Evolutionary conservation across 768 basidiomycete genomes (phyloP).

Genomic region (Leccinum uliginosum): DNA sequence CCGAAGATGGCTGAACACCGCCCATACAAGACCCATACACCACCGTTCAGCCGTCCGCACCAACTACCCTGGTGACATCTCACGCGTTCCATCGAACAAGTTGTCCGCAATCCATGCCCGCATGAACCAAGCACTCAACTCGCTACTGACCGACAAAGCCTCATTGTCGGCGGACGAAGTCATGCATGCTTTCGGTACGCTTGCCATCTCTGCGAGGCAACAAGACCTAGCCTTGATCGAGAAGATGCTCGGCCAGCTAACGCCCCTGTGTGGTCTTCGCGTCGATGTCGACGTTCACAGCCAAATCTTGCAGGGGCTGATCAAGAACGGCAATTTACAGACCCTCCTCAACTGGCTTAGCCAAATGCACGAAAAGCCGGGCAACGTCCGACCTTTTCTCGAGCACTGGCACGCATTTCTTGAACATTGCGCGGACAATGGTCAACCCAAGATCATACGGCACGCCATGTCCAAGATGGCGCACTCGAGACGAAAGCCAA

Average conservation of each 20-base stretch:
- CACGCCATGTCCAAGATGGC: slow-evolving; percentile 35
- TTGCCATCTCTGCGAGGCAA: slow-evolving; percentile 49
- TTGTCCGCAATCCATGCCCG: slow-evolving; percentile 20
- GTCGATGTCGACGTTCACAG: slow-evolving; percentile 47
- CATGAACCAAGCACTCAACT: slow-evolving; percentile 21
- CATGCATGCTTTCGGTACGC: slow-evolving; percentile 37
- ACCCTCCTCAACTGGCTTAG: slow-evolving; percentile 48
- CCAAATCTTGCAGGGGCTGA: slow-evolving; percentile 45
- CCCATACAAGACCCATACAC: slow-evolving; percentile 8
- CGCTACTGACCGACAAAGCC: slow-evolving; percentile 12
- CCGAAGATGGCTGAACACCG: slow-evolving; percentile 19
- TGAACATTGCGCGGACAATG: slow-evolving; percentile 32
- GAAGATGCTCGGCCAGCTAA: slow-evolving; percentile 48
- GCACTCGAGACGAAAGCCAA: slow-evolving; percentile 38
- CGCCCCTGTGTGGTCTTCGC: slow-evolving; percentile 41
- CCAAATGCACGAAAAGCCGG: slow-evolving; percentile 49
- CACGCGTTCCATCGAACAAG: slow-evolving; percentile 16
- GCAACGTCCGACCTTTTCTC: slow-evolving; percentile 41
- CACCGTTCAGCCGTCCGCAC: not conserved
- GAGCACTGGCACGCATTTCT: slow-evolving; percentile 56
- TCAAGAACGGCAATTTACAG: slow-evolving; percentile 39
- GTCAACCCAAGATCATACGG: slow-evolving; percentile 24
- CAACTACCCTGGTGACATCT: slow-evolving; percentile 6
- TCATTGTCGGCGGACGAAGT: slow-evolving; percentile 28
- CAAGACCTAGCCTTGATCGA: slow-evolving; percentile 53